Evolutionary conservation across 768 basidiomycete genomes (phyloP), one percentile per base, ranked within the genome.

Genomic region (Terana coerulea): DNA sequence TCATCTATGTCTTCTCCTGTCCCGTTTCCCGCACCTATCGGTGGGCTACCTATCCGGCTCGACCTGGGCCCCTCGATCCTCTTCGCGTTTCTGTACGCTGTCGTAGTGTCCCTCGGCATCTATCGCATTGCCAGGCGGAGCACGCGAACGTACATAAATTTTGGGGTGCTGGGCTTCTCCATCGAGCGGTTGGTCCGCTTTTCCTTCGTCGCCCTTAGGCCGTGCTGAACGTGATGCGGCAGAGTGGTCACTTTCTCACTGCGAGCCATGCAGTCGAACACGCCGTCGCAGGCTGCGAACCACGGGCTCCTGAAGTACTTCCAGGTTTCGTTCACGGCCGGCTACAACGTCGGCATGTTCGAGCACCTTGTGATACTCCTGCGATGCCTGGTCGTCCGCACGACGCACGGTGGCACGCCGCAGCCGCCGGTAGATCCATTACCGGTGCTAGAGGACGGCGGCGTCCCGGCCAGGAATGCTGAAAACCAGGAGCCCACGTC

Each of bases 61-160:
- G 64, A 66, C 51, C 58, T 61, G 33, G 60, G 43, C 7, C 64
- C 64, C 7, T 61, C 61, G 12, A 58, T 64, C 35, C 12, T 66
- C 10, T 64, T 66, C 52, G 39, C 57, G 3, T 28, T 54, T 4
- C 42, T 54, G 4, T 64, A 61, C 41, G 59, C 31, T 6, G 26
- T 56, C 17, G 50, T 62, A 15, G 24, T 56, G 15, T 55, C 60
- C 9, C 17, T 60, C 14, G 47, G 45, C 11, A 4, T 60, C 15
- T 60, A 50, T 44, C 58, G 63, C 10, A n/a, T 54, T 7, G 31
- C 40, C 24, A 19, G 41, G 15, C 36, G 19, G 9, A 14, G 24
- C 5, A 58, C 60, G 15, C 52, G 62, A 19, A 61, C 55, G 9
- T 9, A 47, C 22, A 54, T 7, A n/a, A 52, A 14, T 15, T 10